Conservation (phyloP, 495 filamentous ascomycete genomes). For the Hypoxylon subgilvum region DNA sequence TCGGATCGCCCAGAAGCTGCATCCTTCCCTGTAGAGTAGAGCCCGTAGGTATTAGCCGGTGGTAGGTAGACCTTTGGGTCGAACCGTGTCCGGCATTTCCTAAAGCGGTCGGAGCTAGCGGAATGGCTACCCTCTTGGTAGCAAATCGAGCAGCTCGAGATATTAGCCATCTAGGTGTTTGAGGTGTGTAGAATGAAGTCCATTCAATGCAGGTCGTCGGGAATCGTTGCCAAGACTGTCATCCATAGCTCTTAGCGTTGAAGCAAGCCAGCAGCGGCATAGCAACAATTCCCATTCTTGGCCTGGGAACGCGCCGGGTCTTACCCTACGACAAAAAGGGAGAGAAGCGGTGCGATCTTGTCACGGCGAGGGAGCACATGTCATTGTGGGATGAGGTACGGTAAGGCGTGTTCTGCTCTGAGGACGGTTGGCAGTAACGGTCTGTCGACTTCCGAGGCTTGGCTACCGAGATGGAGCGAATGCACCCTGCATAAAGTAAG, state of each 20-base stretch:
- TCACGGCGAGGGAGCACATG: background rate
- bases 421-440: background rate
- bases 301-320: background rate
- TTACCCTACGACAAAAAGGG: background rate
- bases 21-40: slow-evolving; percentile 19
- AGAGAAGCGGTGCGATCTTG: background rate
- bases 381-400: background rate
- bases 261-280: background rate
- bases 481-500: slow-evolving; percentile 15
- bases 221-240: slow-evolving; percentile 8
- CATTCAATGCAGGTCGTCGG: slow-evolving; percentile 8
- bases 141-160: slow-evolving; percentile 28
- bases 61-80: slow-evolving; percentile 16
- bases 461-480: slow-evolving; percentile 12
- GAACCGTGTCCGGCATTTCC: slow-evolving; percentile 37
- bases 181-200: slow-evolving; percentile 5
- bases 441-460: slow-evolving; percentile 19
- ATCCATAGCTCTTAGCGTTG: slow-evolving; percentile 16
- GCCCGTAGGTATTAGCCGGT: slow-evolving; percentile 35
- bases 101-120: slow-evolving; percentile 29
- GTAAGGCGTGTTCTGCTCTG: background rate
- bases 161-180: slow-evolving; percentile 27
- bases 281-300: background rate
- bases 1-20: slow-evolving; percentile 5
- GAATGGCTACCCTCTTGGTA: slow-evolving; percentile 32